Evolutionary conservation across 148 eudicot genomes (phyloP).

Genomic region (Chenopodium berlandieri): DNA sequence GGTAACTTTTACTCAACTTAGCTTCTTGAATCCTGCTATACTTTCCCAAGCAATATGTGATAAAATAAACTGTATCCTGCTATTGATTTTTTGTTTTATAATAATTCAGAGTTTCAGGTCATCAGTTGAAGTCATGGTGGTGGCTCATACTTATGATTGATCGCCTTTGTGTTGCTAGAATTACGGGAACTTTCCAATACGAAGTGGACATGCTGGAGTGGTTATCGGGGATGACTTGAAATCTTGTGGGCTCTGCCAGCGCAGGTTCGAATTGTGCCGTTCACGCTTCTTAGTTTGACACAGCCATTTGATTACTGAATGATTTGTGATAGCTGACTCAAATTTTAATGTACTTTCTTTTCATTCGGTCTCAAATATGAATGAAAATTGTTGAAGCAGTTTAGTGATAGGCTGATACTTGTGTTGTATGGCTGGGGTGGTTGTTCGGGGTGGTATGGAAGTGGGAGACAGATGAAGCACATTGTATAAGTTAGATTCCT

Average conservation of each 20-base stretch:
- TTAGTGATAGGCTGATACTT: too few relatives aligned
- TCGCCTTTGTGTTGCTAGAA: not conserved
- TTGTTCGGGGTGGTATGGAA: not conserved
- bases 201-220: constrained; percentile 23
- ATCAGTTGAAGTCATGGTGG: not conserved
- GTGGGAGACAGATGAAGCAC: not conserved
- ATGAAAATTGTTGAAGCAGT: too few relatives aligned
- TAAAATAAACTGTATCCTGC: not conserved
- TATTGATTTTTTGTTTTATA: not conserved
- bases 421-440: not conserved
- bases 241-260: constrained; percentile 55
- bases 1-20: not conserved
- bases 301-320: too few relatives aligned
- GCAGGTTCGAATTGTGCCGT: constrained; percentile 74
- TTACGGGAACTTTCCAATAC: not conserved
- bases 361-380: too few relatives aligned
- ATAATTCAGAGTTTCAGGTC: not conserved
- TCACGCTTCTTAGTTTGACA: not conserved
- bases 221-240: constrained; percentile 24
- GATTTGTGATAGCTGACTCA: too few relatives aligned
- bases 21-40: not conserved
- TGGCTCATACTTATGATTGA: not conserved
- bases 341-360: too few relatives aligned
- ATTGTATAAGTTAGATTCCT: not conserved
- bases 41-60: not conserved